These are phyloP conservation scores for Hemisphaericaspora xylofermentans DNA, from an alignment of 1,139 yeast genomes.

Conservation along the genomic window DNA sequence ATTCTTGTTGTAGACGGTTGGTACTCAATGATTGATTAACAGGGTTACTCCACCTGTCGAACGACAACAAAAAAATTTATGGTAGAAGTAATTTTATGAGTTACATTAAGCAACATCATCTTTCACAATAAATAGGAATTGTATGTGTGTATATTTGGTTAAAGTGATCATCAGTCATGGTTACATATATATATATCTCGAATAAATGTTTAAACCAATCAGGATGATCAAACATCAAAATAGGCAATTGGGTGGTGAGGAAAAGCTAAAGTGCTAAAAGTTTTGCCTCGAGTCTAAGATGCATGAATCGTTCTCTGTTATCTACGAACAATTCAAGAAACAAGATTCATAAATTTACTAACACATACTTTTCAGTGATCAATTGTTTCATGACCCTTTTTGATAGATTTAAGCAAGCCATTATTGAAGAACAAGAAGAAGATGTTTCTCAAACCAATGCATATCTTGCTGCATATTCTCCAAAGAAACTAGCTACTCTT, in stretches of 20 bases:
- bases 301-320: slow-evolving; percentile 9
- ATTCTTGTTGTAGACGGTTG: too few species aligned
- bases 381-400: slow-evolving; percentile 10
- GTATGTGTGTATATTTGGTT: slow-evolving; percentile 1
- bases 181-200: slow-evolving; percentile 1
- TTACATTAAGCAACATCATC: too few species aligned
- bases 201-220: slow-evolving; percentile 10
- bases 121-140: not conserved
- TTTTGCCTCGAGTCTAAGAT: slow-evolving; percentile 11
- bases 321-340: slow-evolving; percentile 12
- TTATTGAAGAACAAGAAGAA: slow-evolving; percentile 56
- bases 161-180: slow-evolving; percentile 10
- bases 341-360: slow-evolving; percentile 11
- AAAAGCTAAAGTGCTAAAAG: not conserved
- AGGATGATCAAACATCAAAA: slow-evolving; percentile 17
- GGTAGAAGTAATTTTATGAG: too few species aligned
- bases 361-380: slow-evolving; percentile 1
- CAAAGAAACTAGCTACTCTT: slow-evolving; percentile 61
- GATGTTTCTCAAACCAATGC: slow-evolving; percentile 56
- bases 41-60: too few species aligned
- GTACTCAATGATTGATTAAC: too few species aligned
- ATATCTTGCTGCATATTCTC: slow-evolving; percentile 52
- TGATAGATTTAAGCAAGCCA: slow-evolving; percentile 31
- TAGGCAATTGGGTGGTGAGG: not conserved
- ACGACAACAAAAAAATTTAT: too few species aligned